Conservation (phyloP, 2,329 filamentous ascomycete species). For the Cryphonectria radicalis region DNA sequence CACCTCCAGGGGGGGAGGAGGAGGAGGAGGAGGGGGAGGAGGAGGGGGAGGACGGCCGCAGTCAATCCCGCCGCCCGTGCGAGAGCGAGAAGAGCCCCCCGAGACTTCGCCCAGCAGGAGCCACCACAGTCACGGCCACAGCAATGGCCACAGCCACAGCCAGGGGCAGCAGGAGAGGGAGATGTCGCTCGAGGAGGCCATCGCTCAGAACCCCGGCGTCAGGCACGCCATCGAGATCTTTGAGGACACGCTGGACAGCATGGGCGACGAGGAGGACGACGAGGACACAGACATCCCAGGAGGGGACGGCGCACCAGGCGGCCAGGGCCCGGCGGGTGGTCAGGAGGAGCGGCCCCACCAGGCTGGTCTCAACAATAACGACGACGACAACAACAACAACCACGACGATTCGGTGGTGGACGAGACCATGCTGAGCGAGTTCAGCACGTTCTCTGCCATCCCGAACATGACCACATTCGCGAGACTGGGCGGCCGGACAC, state of each 20-base stretch:
- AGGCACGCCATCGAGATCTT: slow-evolving; percentile 66
- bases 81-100: slow-evolving; percentile 26
- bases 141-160: not conserved
- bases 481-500: slow-evolving; percentile 60
- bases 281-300: slow-evolving; percentile 36
- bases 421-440: slow-evolving; percentile 77
- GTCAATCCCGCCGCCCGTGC: slow-evolving; percentile 28
- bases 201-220: slow-evolving; percentile 59
- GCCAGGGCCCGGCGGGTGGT: slow-evolving; percentile 17
- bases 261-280: slow-evolving; percentile 35
- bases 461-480: slow-evolving; percentile 86
- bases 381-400: not conserved
- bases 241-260: slow-evolving; percentile 53
- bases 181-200: slow-evolving; percentile 56
- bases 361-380: slow-evolving; percentile 25
- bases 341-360: not conserved
- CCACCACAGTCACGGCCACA: slow-evolving; percentile 25
- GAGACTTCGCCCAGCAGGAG: slow-evolving; percentile 30
- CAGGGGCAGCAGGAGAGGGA: slow-evolving; percentile 41
- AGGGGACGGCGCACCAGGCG: slow-evolving; percentile 33
- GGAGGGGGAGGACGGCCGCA: slow-evolving; percentile 26
- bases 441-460: slow-evolving; percentile 88
- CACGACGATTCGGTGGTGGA: slow-evolving; percentile 47
- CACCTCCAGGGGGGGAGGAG: not conserved
- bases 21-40: slow-evolving; percentile 22